These are phyloP conservation scores for Cyamopsis tetragonoloba DNA, from an alignment of 306 rosid genomes.

Conservation along the genomic window DNA sequence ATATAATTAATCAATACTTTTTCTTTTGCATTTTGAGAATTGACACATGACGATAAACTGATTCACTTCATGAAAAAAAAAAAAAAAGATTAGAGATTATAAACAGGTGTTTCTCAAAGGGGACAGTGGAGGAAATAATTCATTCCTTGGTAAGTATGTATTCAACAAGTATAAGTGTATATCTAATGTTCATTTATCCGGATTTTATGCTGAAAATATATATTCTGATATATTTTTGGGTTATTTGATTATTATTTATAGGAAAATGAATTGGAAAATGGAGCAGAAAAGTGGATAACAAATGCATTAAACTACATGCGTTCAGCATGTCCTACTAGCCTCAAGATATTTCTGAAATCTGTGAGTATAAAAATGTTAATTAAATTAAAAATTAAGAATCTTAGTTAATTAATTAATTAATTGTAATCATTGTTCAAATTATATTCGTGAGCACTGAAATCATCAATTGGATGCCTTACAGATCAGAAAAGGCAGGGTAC, in stretches of 20 bases:
- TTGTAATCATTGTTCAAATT: neutral
- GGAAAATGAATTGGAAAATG: constrained; percentile 26
- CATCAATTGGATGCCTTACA: neutral
- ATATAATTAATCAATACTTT: too few species aligned
- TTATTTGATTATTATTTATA: neutral
- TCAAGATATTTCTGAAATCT: constrained; percentile 23
- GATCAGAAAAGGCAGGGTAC: constrained; percentile 7
- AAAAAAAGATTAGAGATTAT: constrained; percentile 19
- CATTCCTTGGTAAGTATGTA: constrained; percentile 24
- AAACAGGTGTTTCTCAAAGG: constrained; percentile 31
- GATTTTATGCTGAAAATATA: too few species aligned
- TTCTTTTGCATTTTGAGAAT: neutral
- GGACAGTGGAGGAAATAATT: constrained; percentile 30
- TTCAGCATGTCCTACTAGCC: neutral
- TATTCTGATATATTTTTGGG: too few species aligned
- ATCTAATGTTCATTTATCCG: neutral
- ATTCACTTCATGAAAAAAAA: neutral
- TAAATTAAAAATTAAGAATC: too few species aligned
- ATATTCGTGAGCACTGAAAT: neutral
- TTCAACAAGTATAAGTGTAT: neutral
- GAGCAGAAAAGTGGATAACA: constrained; percentile 23
- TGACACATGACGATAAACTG: neutral
- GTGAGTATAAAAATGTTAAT: neutral
- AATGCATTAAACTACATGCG: constrained; percentile 14
- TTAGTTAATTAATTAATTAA: neutral